phyloP scores from a whole-genome alignment of 1,284 basidiomycete species.

The Cutaneotrichosporon cyanovorans region DNA sequence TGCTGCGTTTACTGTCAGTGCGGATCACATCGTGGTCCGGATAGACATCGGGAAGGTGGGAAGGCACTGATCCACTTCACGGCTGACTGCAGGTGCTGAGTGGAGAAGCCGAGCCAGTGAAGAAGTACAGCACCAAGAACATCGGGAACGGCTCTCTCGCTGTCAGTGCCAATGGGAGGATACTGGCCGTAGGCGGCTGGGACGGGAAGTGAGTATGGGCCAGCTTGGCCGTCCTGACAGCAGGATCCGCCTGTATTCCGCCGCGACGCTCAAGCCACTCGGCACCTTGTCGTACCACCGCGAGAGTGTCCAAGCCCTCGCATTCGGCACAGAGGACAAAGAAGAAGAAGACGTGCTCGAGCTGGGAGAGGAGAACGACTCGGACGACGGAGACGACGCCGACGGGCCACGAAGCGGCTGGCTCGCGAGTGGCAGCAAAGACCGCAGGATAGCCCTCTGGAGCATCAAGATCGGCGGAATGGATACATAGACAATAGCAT shows the following conservation, averaged over 20 bases:
- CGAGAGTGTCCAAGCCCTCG: slow-evolving; percentile 59
- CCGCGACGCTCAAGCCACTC: slow-evolving; percentile 64
- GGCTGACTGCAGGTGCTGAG: slow-evolving; percentile 6
- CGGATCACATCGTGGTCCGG: slow-evolving; percentile 67
- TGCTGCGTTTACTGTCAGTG: slow-evolving; percentile 70
- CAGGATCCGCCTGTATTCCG: slow-evolving; percentile 70
- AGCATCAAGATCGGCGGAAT: slow-evolving; percentile 48
- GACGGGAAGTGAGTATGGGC: slow-evolving; percentile 62
- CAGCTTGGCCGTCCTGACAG: not conserved
- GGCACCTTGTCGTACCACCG: slow-evolving; percentile 75
- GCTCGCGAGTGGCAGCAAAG: slow-evolving; percentile 66
- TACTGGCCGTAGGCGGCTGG: slow-evolving; percentile 80
- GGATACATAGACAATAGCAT: not conserved
- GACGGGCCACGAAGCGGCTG: slow-evolving; percentile 52
- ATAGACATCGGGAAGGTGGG: slow-evolving; percentile 46
- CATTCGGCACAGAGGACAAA: slow-evolving; percentile 51
- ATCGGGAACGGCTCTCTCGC: slow-evolving; percentile 67
- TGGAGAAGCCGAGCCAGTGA: slow-evolving; percentile 1
- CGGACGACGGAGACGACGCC: slow-evolving; percentile 54
- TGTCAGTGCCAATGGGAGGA: slow-evolving; percentile 63
- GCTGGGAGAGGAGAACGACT: slow-evolving; percentile 46
- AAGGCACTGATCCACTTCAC: not conserved
- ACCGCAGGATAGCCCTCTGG: slow-evolving; percentile 71
- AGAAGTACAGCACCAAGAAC: slow-evolving; percentile 54
- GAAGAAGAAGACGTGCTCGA: slow-evolving; percentile 17